Conservation (phyloP, 2,329 filamentous ascomycete species). For the Alternaria sp. region DNA sequence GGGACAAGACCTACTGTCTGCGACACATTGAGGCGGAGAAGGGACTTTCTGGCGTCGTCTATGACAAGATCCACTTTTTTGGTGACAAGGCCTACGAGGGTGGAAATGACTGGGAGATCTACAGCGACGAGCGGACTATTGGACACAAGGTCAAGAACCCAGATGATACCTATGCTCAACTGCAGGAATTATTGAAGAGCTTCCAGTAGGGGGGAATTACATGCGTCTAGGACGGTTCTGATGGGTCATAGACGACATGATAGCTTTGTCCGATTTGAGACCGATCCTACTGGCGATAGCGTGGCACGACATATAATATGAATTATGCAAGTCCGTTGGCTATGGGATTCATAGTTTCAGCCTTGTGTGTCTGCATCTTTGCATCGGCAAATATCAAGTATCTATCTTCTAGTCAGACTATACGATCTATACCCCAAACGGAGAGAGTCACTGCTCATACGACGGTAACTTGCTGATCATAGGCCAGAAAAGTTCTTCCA, state of each 20-base stretch:
- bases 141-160: slow-evolving; percentile 85
- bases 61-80: slow-evolving; percentile 95
- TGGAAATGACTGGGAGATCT: slow-evolving; percentile 97
- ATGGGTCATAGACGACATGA: neutral
- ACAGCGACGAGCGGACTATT: slow-evolving; percentile 77
- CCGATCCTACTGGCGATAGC: neutral
- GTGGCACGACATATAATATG: neutral
- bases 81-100: slow-evolving; percentile 93
- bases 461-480: neutral
- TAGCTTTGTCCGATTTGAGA: neutral
- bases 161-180: slow-evolving; percentile 78
- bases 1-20: slow-evolving; percentile 99
- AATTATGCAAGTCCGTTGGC: neutral
- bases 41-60: slow-evolving; percentile 71
- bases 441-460: neutral
- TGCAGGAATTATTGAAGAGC: slow-evolving; percentile 77
- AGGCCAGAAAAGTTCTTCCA: neutral
- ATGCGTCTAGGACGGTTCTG: neutral
- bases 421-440: neutral
- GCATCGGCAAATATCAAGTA: neutral
- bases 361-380: neutral
- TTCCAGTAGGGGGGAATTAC: slow-evolving; percentile 24
- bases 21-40: slow-evolving; percentile 85
- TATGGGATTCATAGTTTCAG: neutral
- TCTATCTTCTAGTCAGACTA: neutral